These are phyloP conservation scores for Agaricales sp. DNA, from an alignment of 1,284 basidiomycete species.

Conservation along the genomic window DNA sequence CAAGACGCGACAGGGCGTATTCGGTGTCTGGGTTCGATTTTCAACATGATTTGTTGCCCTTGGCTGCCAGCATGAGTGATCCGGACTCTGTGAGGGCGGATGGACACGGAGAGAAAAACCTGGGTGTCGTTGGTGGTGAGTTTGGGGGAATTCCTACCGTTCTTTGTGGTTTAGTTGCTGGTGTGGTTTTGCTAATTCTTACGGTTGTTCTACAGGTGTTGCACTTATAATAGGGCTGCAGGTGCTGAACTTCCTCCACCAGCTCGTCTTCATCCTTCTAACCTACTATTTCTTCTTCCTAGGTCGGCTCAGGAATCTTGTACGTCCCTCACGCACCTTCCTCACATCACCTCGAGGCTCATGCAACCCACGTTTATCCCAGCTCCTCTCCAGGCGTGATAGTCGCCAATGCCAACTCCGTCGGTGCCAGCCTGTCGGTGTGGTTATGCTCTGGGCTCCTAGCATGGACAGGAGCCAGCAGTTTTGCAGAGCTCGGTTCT, in stretches of 20 bases:
- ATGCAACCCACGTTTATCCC: constrained; percentile 1
- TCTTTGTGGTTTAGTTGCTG: constrained; percentile 5
- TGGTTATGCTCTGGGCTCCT: constrained; percentile 76
- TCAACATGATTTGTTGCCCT: constrained; percentile 64
- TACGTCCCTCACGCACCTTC: constrained; percentile 27
- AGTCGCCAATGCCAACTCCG: constrained; percentile 75
- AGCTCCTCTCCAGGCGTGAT: constrained; percentile 90
- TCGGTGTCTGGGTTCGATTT: constrained; percentile 76
- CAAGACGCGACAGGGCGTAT: constrained; percentile 42
- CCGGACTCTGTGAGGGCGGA: constrained; percentile 33
- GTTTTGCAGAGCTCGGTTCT: constrained; percentile 80
- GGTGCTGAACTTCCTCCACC: constrained; percentile 21
- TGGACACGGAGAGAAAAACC: constrained; percentile 53
- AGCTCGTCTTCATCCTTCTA: not conserved
- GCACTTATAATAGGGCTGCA: constrained; percentile 77
- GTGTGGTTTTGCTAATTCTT: constrained; percentile 5
- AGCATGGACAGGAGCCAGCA: constrained; percentile 90
- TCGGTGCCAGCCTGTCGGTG: constrained; percentile 74
- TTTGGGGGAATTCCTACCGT: too few species aligned
- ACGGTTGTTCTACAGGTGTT: constrained; percentile 43
- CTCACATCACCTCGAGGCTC: too few species aligned
- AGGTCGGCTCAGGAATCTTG: constrained; percentile 93
- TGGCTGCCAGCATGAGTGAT: constrained; percentile 66
- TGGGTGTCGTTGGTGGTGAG: constrained; percentile 71
- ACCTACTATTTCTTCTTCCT: constrained; percentile 4